phyloP scores from a whole-genome alignment of 495 filamentous ascomycete genomes.

The Trichoderma asperelloides region DNA sequence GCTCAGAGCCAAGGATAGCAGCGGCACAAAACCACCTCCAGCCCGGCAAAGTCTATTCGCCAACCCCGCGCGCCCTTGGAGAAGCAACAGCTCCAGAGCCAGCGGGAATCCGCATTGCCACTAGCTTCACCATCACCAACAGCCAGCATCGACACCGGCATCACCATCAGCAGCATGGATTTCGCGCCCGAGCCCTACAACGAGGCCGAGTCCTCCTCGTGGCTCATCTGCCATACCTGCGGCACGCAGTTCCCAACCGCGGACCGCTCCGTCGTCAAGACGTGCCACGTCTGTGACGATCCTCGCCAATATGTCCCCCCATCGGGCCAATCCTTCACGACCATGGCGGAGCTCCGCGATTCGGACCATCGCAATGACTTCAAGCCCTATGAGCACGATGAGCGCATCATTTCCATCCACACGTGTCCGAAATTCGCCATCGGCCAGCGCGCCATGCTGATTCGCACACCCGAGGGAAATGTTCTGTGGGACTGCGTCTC shows the following conservation, averaged over 20 bases:
- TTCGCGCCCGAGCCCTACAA: conserved; percentile 3
- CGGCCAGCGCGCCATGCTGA: conserved; percentile 60
- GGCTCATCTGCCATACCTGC: conserved; percentile 53
- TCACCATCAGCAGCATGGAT: not conserved
- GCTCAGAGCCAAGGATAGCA: not conserved
- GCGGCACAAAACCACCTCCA: not conserved
- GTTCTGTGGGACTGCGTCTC: conserved; percentile 69
- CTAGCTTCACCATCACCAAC: not conserved
- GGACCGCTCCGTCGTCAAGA: conserved; percentile 30
- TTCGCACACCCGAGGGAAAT: conserved; percentile 51
- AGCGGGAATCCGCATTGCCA: not conserved
- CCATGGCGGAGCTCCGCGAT: conserved; percentile 29
- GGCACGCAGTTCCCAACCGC: conserved; percentile 57
- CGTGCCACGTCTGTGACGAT: conserved; percentile 71
- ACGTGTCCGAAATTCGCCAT: conserved; percentile 61
- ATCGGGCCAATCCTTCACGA: conserved; percentile 52
- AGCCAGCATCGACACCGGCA: not conserved
- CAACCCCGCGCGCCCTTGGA: not conserved
- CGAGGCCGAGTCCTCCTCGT: not conserved
- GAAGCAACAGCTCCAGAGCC: not conserved
- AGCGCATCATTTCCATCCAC: conserved; percentile 42
- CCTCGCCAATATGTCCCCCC: conserved; percentile 61
- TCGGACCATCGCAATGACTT: conserved; percentile 34
- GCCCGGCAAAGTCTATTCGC: not conserved
- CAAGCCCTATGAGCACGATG: conserved; percentile 18